Conservation (phyloP, 192 early-diverging fungal genomes). For the Mortierella hygrophila region DNA sequence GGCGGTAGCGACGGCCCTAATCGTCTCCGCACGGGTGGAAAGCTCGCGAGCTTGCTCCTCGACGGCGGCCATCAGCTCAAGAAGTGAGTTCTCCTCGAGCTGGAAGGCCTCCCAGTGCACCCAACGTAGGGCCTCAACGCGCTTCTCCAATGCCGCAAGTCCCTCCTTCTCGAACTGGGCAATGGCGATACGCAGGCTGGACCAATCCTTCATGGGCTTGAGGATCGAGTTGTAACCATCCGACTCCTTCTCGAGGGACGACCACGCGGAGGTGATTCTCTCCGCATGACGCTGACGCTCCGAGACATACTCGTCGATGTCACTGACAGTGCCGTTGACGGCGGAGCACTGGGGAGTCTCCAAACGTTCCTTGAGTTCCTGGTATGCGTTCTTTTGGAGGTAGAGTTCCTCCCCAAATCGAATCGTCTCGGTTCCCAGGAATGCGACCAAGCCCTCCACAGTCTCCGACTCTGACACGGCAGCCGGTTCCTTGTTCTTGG, state of each 20-base stretch:
- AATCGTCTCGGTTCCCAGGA: slow-evolving; percentile 18
- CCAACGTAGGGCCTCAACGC: slow-evolving; percentile 49
- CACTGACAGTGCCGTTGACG: not conserved
- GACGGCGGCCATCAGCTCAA: slow-evolving; percentile 19
- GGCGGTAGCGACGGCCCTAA: slow-evolving; percentile 1
- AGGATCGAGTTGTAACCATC: slow-evolving; percentile 25
- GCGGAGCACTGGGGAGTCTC: not conserved
- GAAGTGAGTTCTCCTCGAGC: slow-evolving; percentile 35
- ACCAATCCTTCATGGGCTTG: slow-evolving; percentile 47
- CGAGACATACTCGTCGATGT: slow-evolving; percentile 5
- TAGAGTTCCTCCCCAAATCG: slow-evolving; percentile 11
- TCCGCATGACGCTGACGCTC: slow-evolving; percentile 15
- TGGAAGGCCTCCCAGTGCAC: slow-evolving; percentile 55
- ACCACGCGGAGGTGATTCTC: slow-evolving; percentile 36
- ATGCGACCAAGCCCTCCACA: not conserved
- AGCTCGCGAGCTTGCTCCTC: slow-evolving; percentile 32
- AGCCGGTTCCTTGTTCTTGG: slow-evolving; percentile 4
- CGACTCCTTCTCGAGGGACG: slow-evolving; percentile 13
- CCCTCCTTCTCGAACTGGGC: slow-evolving; percentile 36
- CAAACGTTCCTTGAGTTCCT: slow-evolving; percentile 23
- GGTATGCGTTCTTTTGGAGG: slow-evolving; percentile 13
- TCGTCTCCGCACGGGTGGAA: not conserved
- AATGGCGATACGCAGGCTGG: slow-evolving; percentile 9
- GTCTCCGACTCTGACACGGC: not conserved
- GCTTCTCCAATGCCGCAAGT: slow-evolving; percentile 36